These are phyloP conservation scores for Suillus spraguei DNA, from an alignment of 768 basidiomycete genomes.

Conservation along the genomic window DNA sequence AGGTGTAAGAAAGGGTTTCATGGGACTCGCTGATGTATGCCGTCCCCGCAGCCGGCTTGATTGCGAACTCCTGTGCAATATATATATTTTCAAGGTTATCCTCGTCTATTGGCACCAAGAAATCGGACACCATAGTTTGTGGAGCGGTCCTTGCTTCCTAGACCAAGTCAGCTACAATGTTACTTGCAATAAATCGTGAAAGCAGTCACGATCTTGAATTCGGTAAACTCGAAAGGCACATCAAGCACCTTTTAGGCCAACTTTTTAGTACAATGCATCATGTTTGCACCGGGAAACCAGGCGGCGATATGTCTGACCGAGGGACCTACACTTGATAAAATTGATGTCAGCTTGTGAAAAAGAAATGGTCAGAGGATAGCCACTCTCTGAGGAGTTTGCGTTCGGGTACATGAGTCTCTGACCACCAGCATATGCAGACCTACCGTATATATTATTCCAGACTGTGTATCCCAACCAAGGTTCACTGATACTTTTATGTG, in stretches of 20 bases:
- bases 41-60: conserved; percentile 24
- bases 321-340: neutral
- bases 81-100: neutral
- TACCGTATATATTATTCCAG: conserved; percentile 36
- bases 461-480: conserved; percentile 36
- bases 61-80: conserved; percentile 19
- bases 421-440: conserved; percentile 6
- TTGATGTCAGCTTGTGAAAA: conserved; percentile 18
- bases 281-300: conserved; percentile 21
- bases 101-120: conserved; percentile 12
- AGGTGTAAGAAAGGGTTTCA: neutral
- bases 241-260: conserved; percentile 20
- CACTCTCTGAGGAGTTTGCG: conserved; percentile 26
- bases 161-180: too few species aligned
- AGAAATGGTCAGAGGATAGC: conserved; percentile 23
- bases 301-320: conserved; percentile 24
- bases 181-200: neutral
- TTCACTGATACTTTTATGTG: conserved; percentile 23
- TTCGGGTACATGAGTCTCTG: conserved; percentile 11
- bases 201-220: conserved; percentile 11
- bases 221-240: conserved; percentile 27
- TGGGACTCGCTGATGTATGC: conserved; percentile 23
- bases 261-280: conserved; percentile 14
- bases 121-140: conserved; percentile 26
- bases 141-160: conserved; percentile 25